phyloP scores from a whole-genome alignment of 1,139 yeast genomes.

The Pichia sorboxylosa region DNA sequence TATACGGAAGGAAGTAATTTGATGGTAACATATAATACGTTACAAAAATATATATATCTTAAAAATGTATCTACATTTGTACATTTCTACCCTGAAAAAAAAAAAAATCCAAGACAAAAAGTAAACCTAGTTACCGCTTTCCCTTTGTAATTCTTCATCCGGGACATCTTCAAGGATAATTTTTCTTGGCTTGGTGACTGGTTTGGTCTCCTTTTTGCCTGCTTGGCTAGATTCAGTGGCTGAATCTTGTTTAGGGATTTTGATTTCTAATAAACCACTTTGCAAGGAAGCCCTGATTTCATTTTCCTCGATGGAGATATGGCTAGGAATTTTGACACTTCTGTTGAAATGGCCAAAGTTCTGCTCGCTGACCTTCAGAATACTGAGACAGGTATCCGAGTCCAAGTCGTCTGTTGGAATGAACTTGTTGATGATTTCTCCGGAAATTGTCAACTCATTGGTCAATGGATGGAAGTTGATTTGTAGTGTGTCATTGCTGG shows the following conservation, averaged over 20 bases:
- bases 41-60: too few relatives aligned
- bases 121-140: slow-evolving; percentile 1
- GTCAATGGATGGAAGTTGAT: slow-evolving; percentile 45
- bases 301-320: slow-evolving; percentile 40
- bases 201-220: slow-evolving; percentile 4
- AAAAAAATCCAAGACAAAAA: too few relatives aligned
- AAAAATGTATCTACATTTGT: too few relatives aligned
- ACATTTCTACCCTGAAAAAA: too few relatives aligned
- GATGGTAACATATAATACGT: too few relatives aligned
- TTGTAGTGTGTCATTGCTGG: slow-evolving; percentile 36
- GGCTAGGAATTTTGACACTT: slow-evolving; percentile 39
- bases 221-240: slow-evolving; percentile 9
- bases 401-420: slow-evolving; percentile 21
- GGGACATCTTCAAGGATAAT: slow-evolving; percentile 20
- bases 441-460: slow-evolving; percentile 37
- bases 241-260: slow-evolving; percentile 33
- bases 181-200: slow-evolving; percentile 15
- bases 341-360: slow-evolving; percentile 44
- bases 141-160: slow-evolving; percentile 19
- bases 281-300: slow-evolving; percentile 39
- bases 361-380: slow-evolving; percentile 33
- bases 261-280: slow-evolving; percentile 41
- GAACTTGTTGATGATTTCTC: slow-evolving; percentile 31
- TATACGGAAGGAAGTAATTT: too few relatives aligned
- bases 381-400: slow-evolving; percentile 15